Base-by-base conservation (phyloP, 2,329 filamentous ascomycete species). In the Aspergillus sp. region DNA sequence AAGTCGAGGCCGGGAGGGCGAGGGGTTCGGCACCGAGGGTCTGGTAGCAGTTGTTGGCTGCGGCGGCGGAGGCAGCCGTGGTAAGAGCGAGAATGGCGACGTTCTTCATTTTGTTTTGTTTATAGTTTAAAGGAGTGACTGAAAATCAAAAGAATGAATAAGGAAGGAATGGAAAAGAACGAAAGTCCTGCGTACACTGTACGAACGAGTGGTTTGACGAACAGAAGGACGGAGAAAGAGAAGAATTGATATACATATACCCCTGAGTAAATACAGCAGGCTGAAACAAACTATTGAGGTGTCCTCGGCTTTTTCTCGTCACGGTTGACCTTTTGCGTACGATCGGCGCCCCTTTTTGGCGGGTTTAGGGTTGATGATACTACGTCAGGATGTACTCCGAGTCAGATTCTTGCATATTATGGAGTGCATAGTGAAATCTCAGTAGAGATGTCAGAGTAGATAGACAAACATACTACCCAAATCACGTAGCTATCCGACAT, bases 11-110 rank as follows among this genome's bases (percentile, higher is more conserved):
- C 15, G 37, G 37, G 7, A 39, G 10, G 37, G 5, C 37, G 5
- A 39, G 37, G 5, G 37, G 15, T 12, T 39, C 19, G 10, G 37
- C 15, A 19, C 37, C 37, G 19, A 19, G 15, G 17, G 15, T 12
- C 17, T 39, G 17, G 19, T 39, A 39, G 37, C 37, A 39, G 7
- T 6, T 15, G 19, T 41, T 12, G 22, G 22, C 41, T 15, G 41
- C 41, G 22, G 46, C 38, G 38, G 41, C 41, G 15, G 38, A 45
- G 39, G 45, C 39, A 15, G 43, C 32, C 27, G 37, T 17, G 13
- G 42, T 15, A 49, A 32, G 1, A 48, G 38, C 9, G 43, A 49
- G 39, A 50, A 52, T 10, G n/a, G 33, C 48, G 12, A 35, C 46
- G 27, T 17, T 41, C 12, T 30, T 43, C 37, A 45, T 49, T 22